phyloP scores from a whole-genome alignment of 306 rosid species.

The Vigna unguiculata region DNA sequence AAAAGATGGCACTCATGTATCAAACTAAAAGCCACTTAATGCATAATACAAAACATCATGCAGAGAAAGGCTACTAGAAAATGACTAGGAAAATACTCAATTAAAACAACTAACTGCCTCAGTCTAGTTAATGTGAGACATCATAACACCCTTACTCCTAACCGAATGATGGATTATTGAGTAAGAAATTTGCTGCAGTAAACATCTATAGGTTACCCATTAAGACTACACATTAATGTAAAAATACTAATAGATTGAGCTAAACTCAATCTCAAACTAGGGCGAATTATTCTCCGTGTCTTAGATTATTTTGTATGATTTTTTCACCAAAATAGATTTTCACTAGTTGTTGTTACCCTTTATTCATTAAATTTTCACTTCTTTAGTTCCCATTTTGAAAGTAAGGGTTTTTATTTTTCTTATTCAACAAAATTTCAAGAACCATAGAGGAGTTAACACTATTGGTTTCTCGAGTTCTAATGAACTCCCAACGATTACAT shows the following conservation, averaged over 20 bases:
- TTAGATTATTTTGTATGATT: not conserved
- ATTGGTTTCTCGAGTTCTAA: too few relatives aligned
- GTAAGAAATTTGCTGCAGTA: not conserved
- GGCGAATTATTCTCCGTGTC: not conserved
- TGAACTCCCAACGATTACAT: too few relatives aligned
- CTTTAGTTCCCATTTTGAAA: too few relatives aligned
- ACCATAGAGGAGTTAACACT: too few relatives aligned
- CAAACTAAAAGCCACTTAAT: constrained; percentile 30
- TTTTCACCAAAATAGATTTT: too few relatives aligned
- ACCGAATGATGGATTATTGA: not conserved
- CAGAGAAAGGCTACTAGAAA: constrained; percentile 13
- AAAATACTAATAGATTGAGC: not conserved
- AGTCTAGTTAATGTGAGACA: not conserved
- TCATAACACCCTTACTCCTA: not conserved
- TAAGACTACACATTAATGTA: not conserved
- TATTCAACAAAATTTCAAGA: too few relatives aligned
- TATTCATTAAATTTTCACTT: too few relatives aligned
- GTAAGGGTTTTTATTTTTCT: too few relatives aligned
- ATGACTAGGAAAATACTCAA: constrained; percentile 14
- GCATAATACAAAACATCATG: constrained; percentile 21
- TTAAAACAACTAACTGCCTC: constrained; percentile 22
- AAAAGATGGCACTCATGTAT: constrained; percentile 4
- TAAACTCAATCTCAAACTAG: not conserved
- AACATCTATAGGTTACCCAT: not conserved
- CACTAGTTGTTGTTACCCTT: too few relatives aligned